Base-by-base conservation (phyloP, 768 basidiomycete genomes). In the Mycena epipterygia region DNA sequence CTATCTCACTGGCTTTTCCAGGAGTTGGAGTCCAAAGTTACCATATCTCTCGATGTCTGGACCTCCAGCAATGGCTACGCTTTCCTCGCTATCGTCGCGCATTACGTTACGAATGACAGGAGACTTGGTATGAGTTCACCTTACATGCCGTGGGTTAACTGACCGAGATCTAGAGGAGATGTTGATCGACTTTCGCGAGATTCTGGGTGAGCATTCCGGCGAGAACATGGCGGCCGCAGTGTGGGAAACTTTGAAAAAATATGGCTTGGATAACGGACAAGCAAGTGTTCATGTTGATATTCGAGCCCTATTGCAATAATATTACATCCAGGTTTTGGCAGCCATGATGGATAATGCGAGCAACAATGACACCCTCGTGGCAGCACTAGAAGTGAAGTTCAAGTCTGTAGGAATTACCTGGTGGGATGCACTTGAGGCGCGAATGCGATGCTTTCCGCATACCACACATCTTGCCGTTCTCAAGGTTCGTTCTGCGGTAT, bases 31-130 rank as follows among this genome's bases (percentile, higher is more conserved):
- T 58, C 56, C 25, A 58, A 58, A 21, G 29, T 71, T 57, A 9
- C 69, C 9, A 58, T 81, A 6, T 80, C 78, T 0, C 74, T 80
- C 19, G 76, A 81, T 58, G 68, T 74, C 17, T 81, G 79, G 80
- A 79, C 79, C 3, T 79, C 80, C 6, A 74, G 68, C 57, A 81
- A 81, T 66, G 56, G 74, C 25, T 75, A 75, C 71, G 80, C 77
- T 6, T 81, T 80, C 62, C 33, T 80, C 3, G 78, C 76, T 1
- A 77, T 81, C 52, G 72, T 81, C 44, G 76, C 73, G 6, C 78
- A 80, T 51, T 81, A 75, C 37, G 57, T 78, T 6, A 77, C 46
- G 0, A 77, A 77, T 30, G 55, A 75, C 7, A 75, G 79, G 5
- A 41, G 73, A 37, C 65, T 76, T 12, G 74, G 78, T 79, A 48